Evolutionary conservation across 495 filamentous ascomycete species (phyloP).

Genomic region (Aspergillus sclerotiicarbonarius): DNA sequence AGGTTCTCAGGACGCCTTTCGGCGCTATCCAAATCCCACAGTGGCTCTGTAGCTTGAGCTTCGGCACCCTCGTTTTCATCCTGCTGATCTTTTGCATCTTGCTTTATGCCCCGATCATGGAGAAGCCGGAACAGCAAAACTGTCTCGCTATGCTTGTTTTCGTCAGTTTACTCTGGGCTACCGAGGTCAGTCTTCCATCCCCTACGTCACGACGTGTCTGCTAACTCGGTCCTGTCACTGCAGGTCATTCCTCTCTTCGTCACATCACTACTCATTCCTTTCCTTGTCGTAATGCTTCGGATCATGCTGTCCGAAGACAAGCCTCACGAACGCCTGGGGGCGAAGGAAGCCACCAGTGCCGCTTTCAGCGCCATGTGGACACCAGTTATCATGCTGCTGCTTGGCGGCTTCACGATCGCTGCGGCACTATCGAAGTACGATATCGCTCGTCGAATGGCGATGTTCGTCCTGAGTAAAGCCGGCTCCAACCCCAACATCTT

Average conservation of each 20-base stretch:
- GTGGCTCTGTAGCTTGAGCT: slow-evolving; percentile 81
- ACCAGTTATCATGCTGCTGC: slow-evolving; percentile 95
- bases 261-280: slow-evolving; percentile 89
- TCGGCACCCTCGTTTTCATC: slow-evolving; percentile 72
- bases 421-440: slow-evolving; percentile 95
- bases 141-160: slow-evolving; percentile 92
- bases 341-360: slow-evolving; percentile 72
- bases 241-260: slow-evolving; percentile 96
- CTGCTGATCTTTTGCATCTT: slow-evolving; percentile 69
- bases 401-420: slow-evolving; percentile 94
- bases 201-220: slow-evolving; percentile 2
- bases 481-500: slow-evolving; percentile 86
- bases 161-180: slow-evolving; percentile 94
- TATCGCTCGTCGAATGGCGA: slow-evolving; percentile 95
- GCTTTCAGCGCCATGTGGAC: slow-evolving; percentile 98
- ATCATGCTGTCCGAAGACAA: slow-evolving; percentile 77
- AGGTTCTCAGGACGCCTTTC: slow-evolving; percentile 75
- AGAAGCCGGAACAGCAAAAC: slow-evolving; percentile 86
- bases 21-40: slow-evolving; percentile 70
- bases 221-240: not conserved
- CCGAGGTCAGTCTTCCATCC: slow-evolving; percentile 62
- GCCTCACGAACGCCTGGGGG: slow-evolving; percentile 64
- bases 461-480: slow-evolving; percentile 94
- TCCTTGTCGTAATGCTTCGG: slow-evolving; percentile 81
- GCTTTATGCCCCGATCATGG: slow-evolving; percentile 72